phyloP scores from a whole-genome alignment of 169 alveolate species.

The Plasmodium sp. region DNA sequence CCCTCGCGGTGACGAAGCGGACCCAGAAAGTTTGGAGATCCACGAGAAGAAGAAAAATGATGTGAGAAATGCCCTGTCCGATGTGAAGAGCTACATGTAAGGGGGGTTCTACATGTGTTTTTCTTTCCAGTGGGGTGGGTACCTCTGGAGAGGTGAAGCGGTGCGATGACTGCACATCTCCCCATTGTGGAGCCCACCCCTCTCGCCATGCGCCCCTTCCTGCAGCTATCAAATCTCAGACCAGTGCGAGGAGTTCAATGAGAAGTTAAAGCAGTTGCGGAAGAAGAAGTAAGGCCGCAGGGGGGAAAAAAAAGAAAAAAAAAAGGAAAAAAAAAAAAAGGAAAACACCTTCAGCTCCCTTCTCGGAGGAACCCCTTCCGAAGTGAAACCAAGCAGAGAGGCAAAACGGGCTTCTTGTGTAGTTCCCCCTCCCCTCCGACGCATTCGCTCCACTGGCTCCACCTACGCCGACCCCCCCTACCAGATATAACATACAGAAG shows the following conservation, averaged over 20 bases:
- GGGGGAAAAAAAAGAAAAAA: not conserved
- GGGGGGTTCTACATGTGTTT: not conserved
- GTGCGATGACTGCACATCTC: not conserved
- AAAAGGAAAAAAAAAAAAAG: not conserved
- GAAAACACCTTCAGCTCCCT: not conserved
- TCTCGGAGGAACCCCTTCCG: not conserved
- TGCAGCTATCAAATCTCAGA: conserved; percentile 41
- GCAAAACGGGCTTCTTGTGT: not conserved
- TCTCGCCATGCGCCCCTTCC: not conserved
- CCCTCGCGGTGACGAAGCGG: not conserved
- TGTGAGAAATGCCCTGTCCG: conserved; percentile 10
- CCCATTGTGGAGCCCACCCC: not conserved
- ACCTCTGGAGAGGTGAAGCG: not conserved
- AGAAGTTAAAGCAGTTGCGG: conserved; percentile 14
- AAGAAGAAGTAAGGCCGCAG: conserved; percentile 25
- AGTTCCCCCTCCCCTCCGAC: not conserved
- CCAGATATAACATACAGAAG: conserved; percentile 27
- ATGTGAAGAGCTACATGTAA: conserved; percentile 50
- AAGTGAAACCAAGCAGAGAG: not conserved
- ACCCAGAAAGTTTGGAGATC: conserved; percentile 7
- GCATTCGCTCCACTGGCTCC: not conserved
- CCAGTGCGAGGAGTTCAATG: conserved; percentile 49
- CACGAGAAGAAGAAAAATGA: conserved; percentile 35
- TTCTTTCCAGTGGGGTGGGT: not conserved
- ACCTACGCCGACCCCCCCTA: not conserved